Percentiles rank a stretch among this genome's conserved stretches.
phyloP scores from a whole-genome alignment of 1,139 yeast genomes.

The Scheffersomyces cryptocercus region DNA sequence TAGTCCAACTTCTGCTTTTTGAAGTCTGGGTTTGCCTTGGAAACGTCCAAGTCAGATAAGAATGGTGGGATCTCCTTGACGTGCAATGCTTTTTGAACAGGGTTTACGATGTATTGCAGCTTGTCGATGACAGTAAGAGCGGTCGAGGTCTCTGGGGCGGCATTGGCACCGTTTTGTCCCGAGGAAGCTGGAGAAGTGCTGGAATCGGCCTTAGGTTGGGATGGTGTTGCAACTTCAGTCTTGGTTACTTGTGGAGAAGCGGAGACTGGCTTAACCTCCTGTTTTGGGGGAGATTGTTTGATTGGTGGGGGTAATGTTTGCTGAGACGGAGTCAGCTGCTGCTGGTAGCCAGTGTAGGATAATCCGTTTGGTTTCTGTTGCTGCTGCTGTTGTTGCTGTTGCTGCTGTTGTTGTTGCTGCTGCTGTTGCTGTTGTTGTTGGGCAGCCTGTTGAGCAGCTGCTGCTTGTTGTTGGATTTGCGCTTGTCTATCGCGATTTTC shows the following conservation, averaged over 20 bases:
- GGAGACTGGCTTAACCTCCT: slow-evolving; percentile 12
- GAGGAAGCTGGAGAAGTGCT: slow-evolving; percentile 12
- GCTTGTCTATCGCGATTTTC: slow-evolving; percentile 70
- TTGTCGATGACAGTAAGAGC: slow-evolving; percentile 43
- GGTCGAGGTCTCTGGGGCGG: slow-evolving; percentile 30
- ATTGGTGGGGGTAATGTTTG: slow-evolving; percentile 15
- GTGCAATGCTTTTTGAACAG: slow-evolving; percentile 52
- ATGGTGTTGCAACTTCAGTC: slow-evolving; percentile 6
- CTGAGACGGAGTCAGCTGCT: slow-evolving; percentile 14
- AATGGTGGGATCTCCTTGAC: slow-evolving; percentile 80
- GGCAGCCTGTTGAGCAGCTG: slow-evolving; percentile 12
- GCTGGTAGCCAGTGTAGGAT: slow-evolving; percentile 11
- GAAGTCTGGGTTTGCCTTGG: slow-evolving; percentile 73
- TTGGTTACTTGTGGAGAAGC: slow-evolving; percentile 6
- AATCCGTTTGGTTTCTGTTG: slow-evolving; percentile 14
- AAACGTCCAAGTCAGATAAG: slow-evolving; percentile 78
- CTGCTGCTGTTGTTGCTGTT: slow-evolving; percentile 11
- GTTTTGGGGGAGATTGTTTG: slow-evolving; percentile 14
- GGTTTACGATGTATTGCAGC: slow-evolving; percentile 46
- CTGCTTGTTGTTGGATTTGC: slow-evolving; percentile 35
- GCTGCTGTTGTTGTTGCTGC: slow-evolving; percentile 22
- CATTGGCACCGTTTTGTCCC: slow-evolving; percentile 10
- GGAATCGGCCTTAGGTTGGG: slow-evolving; percentile 5
- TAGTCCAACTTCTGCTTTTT: slow-evolving; percentile 87
- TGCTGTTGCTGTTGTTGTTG: slow-evolving; percentile 23